Base-by-base conservation (phyloP, 306 rosid species). In the Glycine soja region DNA sequence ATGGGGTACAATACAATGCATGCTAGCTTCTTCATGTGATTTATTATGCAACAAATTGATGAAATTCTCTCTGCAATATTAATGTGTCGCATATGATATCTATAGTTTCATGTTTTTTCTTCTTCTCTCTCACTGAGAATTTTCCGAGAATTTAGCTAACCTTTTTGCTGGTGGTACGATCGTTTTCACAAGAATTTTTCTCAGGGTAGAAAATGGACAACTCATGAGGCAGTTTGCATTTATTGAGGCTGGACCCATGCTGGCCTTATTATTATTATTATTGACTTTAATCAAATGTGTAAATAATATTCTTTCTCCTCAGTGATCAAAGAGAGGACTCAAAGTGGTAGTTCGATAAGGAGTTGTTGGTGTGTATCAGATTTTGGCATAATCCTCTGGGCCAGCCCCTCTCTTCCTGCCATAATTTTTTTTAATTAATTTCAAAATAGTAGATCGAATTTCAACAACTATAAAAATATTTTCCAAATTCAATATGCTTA, bases 211-310 rank as follows among this genome's bases (percentile, higher is more conserved):
- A 77, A 84, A 47, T 52, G 47, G 86, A 84, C 87, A 59, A 72
- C 46, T 52, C 81, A 76, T 66, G 89, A 66, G 81, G 67, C 43
- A 65, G 48, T 73, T 81, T 87, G 72, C 86, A 84, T 87, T 87
- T 74, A 87, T 81, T 84, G 62, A 70, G 73, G 77, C 10, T 36
- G 88, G 90, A 45, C 88, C 90, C 88, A 81, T 62, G 30, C 14
- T 36, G 52, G 19, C 53, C 50, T 78, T 70, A 38, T 76, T 52
- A 65, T 65, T 46, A 66, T 24, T 36, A 36, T 36, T 36, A 36
- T 83, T 83, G 73, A 67, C 82, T 84, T 84, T 87, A 77, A 84
- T 73, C 69, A 68, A 77, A 45, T 70, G 46, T 74, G 86, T 59
- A 70, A 73, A 81, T 84, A 63, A 74, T 36, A 36, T 61, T 87